Evolutionary conservation across 495 filamentous ascomycete genomes (phyloP).

Genomic region (Thozetella sp.): DNA sequence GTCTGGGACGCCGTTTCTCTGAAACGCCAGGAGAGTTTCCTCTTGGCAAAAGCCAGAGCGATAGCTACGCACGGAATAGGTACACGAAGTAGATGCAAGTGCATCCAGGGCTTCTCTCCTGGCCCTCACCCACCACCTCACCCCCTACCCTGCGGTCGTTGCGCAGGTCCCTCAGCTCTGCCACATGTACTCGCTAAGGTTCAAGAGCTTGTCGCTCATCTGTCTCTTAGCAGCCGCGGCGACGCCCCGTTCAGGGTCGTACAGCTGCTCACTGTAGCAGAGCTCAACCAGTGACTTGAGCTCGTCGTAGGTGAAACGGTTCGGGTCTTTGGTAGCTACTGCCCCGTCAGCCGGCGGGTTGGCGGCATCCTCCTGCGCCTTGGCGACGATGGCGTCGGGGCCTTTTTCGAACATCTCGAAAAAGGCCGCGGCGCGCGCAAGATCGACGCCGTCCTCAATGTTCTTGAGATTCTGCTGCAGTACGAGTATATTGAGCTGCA

Average conservation of each 20-base stretch:
- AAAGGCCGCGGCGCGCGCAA: slow-evolving; percentile 73
- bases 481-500: slow-evolving; percentile 90
- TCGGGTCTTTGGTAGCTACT: slow-evolving; percentile 29
- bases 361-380: slow-evolving; percentile 58
- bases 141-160: neutral
- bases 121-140: neutral
- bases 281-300: slow-evolving; percentile 82
- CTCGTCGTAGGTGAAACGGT: slow-evolving; percentile 77
- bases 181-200: slow-evolving; percentile 83
- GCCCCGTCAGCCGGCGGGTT: slow-evolving; percentile 31
- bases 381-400: slow-evolving; percentile 66
- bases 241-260: slow-evolving; percentile 71
- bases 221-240: slow-evolving; percentile 71
- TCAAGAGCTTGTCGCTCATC: slow-evolving; percentile 73
- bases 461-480: slow-evolving; percentile 95
- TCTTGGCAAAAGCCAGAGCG: neutral
- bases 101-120: neutral
- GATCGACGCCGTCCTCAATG: slow-evolving; percentile 72
- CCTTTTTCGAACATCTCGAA: slow-evolving; percentile 81
- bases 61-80: neutral
- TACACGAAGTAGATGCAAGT: neutral
- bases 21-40: neutral
- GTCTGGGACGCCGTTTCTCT: neutral
- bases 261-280: slow-evolving; percentile 80
- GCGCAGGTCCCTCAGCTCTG: slow-evolving; percentile 34